Percentiles rank a stretch among this genome's conserved stretches.
Conservation (phyloP, 441 rosid species). For the Erodium moschatum region DNA sequence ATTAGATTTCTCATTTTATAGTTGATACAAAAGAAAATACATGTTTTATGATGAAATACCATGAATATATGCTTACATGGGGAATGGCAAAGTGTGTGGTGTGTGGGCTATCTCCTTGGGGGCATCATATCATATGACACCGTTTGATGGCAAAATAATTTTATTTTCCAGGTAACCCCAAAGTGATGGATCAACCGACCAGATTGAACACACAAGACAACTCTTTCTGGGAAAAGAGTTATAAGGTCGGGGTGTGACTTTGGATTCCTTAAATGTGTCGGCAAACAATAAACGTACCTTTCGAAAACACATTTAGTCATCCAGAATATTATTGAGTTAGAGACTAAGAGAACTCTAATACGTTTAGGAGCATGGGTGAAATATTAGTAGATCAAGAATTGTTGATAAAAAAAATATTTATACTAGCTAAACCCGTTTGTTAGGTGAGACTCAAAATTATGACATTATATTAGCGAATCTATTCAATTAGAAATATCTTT, state of each 20-base stretch:
- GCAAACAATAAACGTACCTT: neutral
- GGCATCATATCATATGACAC: conserved; percentile 11
- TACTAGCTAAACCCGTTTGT: too few species aligned
- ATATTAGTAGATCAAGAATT: too few species aligned
- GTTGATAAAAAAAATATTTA: too few species aligned
- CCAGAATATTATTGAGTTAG: too few species aligned
- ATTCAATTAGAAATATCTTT: too few species aligned
- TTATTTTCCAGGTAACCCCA: conserved; percentile 10
- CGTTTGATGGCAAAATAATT: conserved; percentile 20
- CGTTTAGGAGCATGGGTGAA: too few species aligned
- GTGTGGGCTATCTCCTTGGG: neutral
- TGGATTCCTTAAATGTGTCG: conserved; percentile 2
- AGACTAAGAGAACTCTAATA: too few species aligned
- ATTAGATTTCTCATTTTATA: too few species aligned
- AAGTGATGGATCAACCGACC: neutral
- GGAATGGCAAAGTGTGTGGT: conserved; percentile 7
- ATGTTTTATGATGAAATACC: conserved; percentile 18
- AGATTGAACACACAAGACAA: neutral
- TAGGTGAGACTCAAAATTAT: too few species aligned
- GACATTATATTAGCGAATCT: too few species aligned
- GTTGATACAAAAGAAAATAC: too few species aligned
- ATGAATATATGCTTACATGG: conserved; percentile 18
- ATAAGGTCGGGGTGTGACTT: neutral
- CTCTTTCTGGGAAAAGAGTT: conserved; percentile 6
- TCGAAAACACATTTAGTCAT: neutral